These are phyloP conservation scores for Macrolepiota albuminosa DNA, from an alignment of 768 basidiomycete species.

Conservation along the genomic window DNA sequence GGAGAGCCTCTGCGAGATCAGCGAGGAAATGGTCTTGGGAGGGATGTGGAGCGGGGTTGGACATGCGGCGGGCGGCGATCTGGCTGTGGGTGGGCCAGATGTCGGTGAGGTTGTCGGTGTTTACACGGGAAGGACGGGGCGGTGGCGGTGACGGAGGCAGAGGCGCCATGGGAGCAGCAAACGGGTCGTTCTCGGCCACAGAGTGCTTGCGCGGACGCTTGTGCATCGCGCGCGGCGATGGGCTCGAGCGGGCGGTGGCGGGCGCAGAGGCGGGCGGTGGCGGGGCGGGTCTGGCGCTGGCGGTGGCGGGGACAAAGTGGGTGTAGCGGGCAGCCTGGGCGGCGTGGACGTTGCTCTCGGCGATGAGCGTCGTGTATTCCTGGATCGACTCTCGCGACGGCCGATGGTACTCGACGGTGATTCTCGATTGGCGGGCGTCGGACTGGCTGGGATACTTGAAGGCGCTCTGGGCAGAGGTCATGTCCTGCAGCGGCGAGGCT, in stretches of 20 bases:
- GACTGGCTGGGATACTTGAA: no score
- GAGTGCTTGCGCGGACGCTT: slow-evolving; percentile 55
- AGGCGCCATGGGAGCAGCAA: slow-evolving; percentile 35
- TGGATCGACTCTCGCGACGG: slow-evolving; percentile 73
- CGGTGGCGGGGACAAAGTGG: slow-evolving; percentile 17
- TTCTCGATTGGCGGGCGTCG: slow-evolving; percentile 44
- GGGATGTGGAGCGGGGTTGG: slow-evolving; percentile 36
- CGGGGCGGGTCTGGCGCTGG: slow-evolving; percentile 26
- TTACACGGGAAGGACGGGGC: slow-evolving; percentile 77
- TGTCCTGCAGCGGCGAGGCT: slow-evolving; percentile 12
- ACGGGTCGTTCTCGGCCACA: slow-evolving; percentile 52
- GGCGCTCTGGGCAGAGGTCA: slow-evolving; percentile 39
- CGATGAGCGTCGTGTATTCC: slow-evolving; percentile 71
- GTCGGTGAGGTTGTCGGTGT: slow-evolving; percentile 78
- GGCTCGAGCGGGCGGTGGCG: slow-evolving; percentile 15
- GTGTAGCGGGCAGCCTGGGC: slow-evolving; percentile 40
- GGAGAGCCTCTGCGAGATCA: slow-evolving; percentile 39
- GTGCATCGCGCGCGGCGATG: slow-evolving; percentile 43
- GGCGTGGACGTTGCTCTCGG: slow-evolving; percentile 53
- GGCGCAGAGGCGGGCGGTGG: slow-evolving; percentile 7
- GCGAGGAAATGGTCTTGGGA: slow-evolving; percentile 34
- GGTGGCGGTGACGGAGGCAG: slow-evolving; percentile 47
- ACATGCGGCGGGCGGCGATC: slow-evolving; percentile 46
- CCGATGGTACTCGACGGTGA: slow-evolving; percentile 71
- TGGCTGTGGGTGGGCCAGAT: slow-evolving; percentile 46